Percentiles rank a stretch among this genome's conserved stretches.
Evolutionary conservation across 2,329 filamentous ascomycete genomes (phyloP).

Genomic region (Pseudocercospora pini-densiflorae): DNA sequence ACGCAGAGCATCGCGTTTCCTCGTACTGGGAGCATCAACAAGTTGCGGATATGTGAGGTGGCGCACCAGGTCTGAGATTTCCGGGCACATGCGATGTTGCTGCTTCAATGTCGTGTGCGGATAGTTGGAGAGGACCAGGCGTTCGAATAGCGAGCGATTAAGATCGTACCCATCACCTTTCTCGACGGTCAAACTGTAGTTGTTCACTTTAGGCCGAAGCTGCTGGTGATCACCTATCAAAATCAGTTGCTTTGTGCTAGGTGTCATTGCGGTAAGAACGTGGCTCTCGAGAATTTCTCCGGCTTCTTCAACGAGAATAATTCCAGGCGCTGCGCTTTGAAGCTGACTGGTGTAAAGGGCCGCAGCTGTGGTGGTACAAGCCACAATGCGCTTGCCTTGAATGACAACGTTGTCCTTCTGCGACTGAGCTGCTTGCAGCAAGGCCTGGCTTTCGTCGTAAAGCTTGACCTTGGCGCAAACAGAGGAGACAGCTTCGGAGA

Average conservation of each 20-base stretch:
- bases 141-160: conserved; percentile 66
- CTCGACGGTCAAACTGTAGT: conserved; percentile 58
- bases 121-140: conserved; percentile 47
- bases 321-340: not conserved
- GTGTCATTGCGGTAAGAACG: conserved; percentile 62
- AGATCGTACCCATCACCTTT: conserved; percentile 59
- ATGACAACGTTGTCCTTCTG: not conserved
- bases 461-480: not conserved
- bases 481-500: not conserved
- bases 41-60: conserved; percentile 62
- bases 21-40: conserved; percentile 52
- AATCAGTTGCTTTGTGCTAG: conserved; percentile 65
- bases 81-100: conserved; percentile 70
- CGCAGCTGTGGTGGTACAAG: not conserved
- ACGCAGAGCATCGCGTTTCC: conserved; percentile 51
- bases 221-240: conserved; percentile 69
- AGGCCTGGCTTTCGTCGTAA: not conserved
- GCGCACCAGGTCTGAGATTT: conserved; percentile 63
- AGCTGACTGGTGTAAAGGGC: not conserved
- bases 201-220: conserved; percentile 62
- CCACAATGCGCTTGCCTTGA: not conserved
- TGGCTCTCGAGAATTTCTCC: not conserved
- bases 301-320: not conserved
- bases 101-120: conserved; percentile 52
- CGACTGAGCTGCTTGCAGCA: not conserved